phyloP scores from a whole-genome alignment of 768 basidiomycete species.

The Tulasnella sp. region DNA sequence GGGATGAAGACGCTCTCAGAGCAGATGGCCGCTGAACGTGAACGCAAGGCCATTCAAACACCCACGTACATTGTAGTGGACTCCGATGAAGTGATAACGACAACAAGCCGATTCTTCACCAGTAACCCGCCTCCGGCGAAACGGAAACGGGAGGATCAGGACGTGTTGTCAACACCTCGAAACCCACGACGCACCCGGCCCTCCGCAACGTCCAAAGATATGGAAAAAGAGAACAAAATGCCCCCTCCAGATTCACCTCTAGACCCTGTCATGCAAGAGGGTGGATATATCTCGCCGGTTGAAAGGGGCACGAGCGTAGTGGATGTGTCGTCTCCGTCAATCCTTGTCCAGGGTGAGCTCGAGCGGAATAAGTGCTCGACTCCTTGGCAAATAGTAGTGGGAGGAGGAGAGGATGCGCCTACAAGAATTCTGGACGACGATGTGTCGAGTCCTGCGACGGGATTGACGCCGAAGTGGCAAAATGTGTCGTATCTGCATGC shows the following conservation, averaged over 20 bases:
- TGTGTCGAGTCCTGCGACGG: not conserved
- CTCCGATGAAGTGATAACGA: not conserved
- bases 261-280: slow-evolving; percentile 56
- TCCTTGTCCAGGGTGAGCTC: no score
- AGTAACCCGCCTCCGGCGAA: not conserved
- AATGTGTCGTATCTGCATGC: not conserved
- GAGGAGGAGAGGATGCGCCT: not conserved
- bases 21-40: slow-evolving; percentile 11
- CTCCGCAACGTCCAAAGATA: slow-evolving; percentile 9
- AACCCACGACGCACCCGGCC: slow-evolving; percentile 19
- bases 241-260: slow-evolving; percentile 12
- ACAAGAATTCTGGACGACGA: not conserved
- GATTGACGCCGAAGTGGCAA: not conserved
- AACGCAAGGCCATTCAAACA: not conserved
- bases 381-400: no score
- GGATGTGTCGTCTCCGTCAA: slow-evolving; percentile 14
- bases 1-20: slow-evolving; percentile 3
- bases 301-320: not conserved
- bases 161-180: slow-evolving; percentile 27
- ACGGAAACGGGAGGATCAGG: slow-evolving; percentile 25
- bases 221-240: slow-evolving; percentile 32
- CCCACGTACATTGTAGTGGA: not conserved
- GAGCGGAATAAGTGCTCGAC: no score
- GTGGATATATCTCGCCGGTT: slow-evolving; percentile 68
- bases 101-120: slow-evolving; percentile 7